A percentile compares a stretch with the other conserved stretches of the same genome.
phyloP scores from a whole-genome alignment of 129 eudicot species.

The Kitagawia praeruptora region DNA sequence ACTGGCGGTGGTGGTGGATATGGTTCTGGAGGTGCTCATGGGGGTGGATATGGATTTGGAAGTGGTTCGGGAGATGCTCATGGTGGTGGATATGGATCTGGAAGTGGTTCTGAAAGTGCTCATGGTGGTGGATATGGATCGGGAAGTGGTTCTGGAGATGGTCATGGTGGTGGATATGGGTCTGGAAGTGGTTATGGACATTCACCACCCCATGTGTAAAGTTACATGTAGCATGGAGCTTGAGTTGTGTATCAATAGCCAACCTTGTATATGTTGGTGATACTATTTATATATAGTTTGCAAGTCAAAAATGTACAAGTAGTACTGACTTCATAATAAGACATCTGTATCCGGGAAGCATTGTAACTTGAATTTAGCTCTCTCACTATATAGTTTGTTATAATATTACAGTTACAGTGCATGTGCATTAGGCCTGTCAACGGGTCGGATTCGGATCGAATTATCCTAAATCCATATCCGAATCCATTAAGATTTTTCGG shows the following conservation, averaged over 20 bases:
- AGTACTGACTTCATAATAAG: background rate
- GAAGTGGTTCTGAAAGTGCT: background rate
- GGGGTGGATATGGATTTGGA: slow-evolving; percentile 1
- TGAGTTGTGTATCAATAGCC: background rate
- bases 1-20: slow-evolving; percentile 31
- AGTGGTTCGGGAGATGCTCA: background rate
- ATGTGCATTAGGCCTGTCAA: too few relatives aligned
- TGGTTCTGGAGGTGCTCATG: slow-evolving; percentile 15
- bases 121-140: background rate
- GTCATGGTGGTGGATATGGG: background rate
- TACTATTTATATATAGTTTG: background rate
- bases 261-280: background rate
- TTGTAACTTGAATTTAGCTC: background rate
- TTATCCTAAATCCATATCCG: too few relatives aligned
- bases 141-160: background rate
- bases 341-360: background rate
- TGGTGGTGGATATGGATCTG: slow-evolving; percentile 8
- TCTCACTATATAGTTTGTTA: too few relatives aligned
- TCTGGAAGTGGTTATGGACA: background rate
- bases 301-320: background rate
- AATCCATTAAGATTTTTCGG: too few relatives aligned
- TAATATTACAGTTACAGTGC: too few relatives aligned
- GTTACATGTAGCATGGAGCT: background rate
- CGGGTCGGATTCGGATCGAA: too few relatives aligned
- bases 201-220: background rate